Conservation (phyloP, 1,139 yeast genomes). For the Pichia sp. region DNA sequence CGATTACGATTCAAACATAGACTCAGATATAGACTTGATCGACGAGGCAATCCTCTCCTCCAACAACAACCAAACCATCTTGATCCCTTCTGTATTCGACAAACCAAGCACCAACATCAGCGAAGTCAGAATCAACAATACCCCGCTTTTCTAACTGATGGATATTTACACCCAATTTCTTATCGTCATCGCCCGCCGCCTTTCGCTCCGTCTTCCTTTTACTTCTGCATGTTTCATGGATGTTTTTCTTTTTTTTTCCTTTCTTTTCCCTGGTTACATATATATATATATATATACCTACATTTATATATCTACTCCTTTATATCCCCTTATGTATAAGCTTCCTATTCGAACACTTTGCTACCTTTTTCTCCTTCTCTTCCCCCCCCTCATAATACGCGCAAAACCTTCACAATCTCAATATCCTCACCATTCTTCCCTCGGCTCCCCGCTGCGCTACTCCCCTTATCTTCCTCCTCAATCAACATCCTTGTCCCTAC, state of each 20-base stretch:
- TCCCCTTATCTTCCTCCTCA: constrained; percentile 20
- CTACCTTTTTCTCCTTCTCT: background rate
- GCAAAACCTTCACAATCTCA: constrained; percentile 22
- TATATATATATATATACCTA: background rate
- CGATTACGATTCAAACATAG: constrained; percentile 4
- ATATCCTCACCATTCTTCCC: constrained; percentile 15
- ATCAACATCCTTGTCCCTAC: constrained; percentile 24
- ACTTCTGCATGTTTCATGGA: background rate
- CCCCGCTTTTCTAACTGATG: background rate
- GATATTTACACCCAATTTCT: too few relatives aligned
- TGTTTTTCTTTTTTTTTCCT: background rate
- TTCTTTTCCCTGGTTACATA: background rate
- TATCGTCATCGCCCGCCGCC: too few relatives aligned
- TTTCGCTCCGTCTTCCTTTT: background rate
- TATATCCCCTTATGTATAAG: background rate
- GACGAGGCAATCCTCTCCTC: constrained; percentile 6
- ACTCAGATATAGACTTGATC: constrained; percentile 3
- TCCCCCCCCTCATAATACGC: constrained; percentile 1
- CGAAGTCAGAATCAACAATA: background rate
- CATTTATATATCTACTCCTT: background rate
- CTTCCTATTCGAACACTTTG: background rate
- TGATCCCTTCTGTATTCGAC: background rate
- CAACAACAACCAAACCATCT: background rate
- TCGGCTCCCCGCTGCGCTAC: background rate
- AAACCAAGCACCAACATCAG: background rate